These are phyloP conservation scores for Holtermannia corniformis DNA, from an alignment of 768 basidiomycete species.

Conservation along the genomic window DNA sequence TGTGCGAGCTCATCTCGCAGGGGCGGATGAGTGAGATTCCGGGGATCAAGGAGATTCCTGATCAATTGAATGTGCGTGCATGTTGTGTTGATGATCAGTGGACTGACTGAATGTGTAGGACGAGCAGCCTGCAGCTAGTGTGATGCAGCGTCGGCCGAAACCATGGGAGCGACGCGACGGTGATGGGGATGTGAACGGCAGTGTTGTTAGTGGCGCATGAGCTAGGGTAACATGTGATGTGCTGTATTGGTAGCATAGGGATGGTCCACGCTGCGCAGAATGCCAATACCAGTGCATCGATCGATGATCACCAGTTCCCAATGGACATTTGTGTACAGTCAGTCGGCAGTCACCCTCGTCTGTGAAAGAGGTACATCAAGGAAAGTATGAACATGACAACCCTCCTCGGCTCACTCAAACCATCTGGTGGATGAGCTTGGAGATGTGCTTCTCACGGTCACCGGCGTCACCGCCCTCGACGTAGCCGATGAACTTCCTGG, in stretches of 20 bases:
- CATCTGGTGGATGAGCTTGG: constrained; percentile 74
- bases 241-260: too few relatives aligned
- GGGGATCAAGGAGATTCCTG: constrained; percentile 15
- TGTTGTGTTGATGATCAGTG: background rate
- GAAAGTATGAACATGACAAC: background rate
- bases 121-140: constrained; percentile 4
- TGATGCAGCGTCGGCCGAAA: constrained; percentile 5
- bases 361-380: background rate
- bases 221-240: too few relatives aligned
- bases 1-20: constrained; percentile 17
- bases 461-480: constrained; percentile 96
- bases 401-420: constrained; percentile 20
- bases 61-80: constrained; percentile 18
- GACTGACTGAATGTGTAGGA: constrained; percentile 3
- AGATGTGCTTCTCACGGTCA: constrained; percentile 93
- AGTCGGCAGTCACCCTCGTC: too few relatives aligned
- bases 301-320: too few relatives aligned
- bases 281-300: too few relatives aligned
- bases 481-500: constrained; percentile 79
- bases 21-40: constrained; percentile 17
- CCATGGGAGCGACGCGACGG: too few relatives aligned
- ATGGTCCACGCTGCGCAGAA: too few relatives aligned
- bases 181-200: too few relatives aligned
- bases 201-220: too few relatives aligned
- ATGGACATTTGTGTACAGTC: too few relatives aligned